phyloP scores from a whole-genome alignment of 495 filamentous ascomycete genomes.

The Corynascus novoguineensis region DNA sequence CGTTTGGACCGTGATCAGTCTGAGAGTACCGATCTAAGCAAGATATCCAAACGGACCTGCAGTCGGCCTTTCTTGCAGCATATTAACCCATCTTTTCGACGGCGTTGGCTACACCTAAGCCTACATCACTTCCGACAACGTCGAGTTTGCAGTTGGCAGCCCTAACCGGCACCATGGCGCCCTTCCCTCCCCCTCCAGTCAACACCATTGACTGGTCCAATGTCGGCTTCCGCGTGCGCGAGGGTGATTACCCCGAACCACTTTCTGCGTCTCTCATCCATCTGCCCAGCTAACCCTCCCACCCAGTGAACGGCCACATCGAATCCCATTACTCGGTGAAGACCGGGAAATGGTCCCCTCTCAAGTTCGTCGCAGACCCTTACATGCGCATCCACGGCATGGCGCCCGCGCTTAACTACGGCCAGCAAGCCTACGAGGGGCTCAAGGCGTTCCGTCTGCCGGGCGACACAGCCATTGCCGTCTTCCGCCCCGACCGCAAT shows the following conservation, averaged over 20 bases:
- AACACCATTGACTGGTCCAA: constrained; percentile 86
- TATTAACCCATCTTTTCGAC: too few species aligned
- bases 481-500: constrained; percentile 79
- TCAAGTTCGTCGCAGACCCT: constrained; percentile 67
- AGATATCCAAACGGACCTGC: too few species aligned
- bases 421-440: constrained; percentile 89
- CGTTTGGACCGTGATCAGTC: not conserved
- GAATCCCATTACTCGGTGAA: constrained; percentile 66
- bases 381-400: constrained; percentile 82
- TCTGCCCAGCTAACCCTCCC: not conserved
- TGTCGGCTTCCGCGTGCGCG: constrained; percentile 84
- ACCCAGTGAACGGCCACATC: constrained; percentile 68
- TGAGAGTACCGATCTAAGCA: too few species aligned
- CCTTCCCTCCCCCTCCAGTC: constrained; percentile 77
- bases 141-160: too few species aligned
- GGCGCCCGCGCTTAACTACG: constrained; percentile 87
- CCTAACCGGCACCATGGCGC: constrained; percentile 29
- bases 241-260: constrained; percentile 52
- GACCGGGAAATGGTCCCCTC: constrained; percentile 68
- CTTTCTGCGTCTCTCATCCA: too few species aligned
- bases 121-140: too few species aligned
- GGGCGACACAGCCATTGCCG: constrained; percentile 53
- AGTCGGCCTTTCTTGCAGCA: too few species aligned
- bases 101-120: too few species aligned
- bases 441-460: constrained; percentile 84